phyloP scores from a whole-genome alignment of 148 eudicot species.

The Nyssa sinensis region DNA sequence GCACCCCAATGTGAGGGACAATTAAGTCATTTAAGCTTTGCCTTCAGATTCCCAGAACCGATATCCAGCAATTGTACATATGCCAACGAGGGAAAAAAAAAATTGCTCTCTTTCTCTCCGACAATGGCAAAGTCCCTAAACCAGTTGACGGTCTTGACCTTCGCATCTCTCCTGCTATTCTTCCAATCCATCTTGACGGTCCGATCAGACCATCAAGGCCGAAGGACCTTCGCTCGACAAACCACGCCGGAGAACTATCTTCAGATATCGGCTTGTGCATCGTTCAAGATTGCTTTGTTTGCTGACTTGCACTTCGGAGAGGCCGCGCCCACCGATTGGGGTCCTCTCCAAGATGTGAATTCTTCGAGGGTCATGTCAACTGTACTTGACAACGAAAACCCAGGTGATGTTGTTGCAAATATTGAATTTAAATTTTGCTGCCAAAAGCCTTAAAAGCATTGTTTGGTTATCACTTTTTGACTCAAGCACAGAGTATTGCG shows the following conservation, averaged over 20 bases:
- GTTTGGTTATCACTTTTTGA: neutral
- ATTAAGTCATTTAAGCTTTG: no score
- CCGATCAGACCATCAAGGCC: conserved; percentile 1
- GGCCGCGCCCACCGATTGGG: conserved; percentile 74
- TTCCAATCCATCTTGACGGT: neutral
- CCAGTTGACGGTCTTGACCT: neutral
- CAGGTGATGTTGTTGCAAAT: conserved; percentile 58
- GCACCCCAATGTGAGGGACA: no score
- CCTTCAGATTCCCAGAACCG: no score
- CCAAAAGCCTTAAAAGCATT: neutral
- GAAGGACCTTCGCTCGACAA: conserved; percentile 15
- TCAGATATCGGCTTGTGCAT: conserved; percentile 26
- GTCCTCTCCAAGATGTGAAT: conserved; percentile 62
- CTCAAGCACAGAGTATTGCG: neutral
- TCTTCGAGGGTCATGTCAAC: conserved; percentile 68
- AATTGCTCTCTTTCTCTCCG: no score
- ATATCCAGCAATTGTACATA: no score
- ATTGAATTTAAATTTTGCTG: neutral
- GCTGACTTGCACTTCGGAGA: conserved; percentile 94
- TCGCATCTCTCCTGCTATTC: neutral
- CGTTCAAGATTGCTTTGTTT: conserved; percentile 69
- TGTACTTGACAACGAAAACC: conserved; percentile 66
- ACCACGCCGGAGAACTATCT: conserved; percentile 29
- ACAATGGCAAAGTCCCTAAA: neutral
- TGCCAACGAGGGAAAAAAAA: no score